Evolutionary conservation across 208 protist species (phyloP).

Genomic region (Balamuthia mandrillaris): DNA sequence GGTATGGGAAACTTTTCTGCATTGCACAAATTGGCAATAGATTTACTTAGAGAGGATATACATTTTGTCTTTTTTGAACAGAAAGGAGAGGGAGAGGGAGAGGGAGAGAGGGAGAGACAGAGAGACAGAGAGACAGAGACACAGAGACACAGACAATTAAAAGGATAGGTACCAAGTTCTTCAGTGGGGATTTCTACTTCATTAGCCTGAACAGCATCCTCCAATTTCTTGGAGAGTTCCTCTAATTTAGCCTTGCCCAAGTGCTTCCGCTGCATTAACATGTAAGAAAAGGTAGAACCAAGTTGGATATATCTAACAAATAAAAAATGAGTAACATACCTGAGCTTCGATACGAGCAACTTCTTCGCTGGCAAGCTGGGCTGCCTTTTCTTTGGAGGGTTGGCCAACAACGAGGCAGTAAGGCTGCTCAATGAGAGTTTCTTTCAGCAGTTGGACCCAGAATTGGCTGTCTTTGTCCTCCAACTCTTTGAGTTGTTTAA

Average conservation of each 20-base stretch:
- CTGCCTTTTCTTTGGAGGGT: slow-evolving; percentile 23
- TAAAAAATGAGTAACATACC: background rate
- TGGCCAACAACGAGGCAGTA: background rate
- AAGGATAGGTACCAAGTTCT: background rate
- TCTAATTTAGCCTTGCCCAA: slow-evolving; percentile 31
- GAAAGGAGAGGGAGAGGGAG: background rate
- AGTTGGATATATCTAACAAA: background rate
- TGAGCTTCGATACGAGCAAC: slow-evolving; percentile 1
- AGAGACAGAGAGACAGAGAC: background rate
- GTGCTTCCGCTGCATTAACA: background rate
- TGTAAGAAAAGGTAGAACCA: background rate
- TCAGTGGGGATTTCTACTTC: background rate
- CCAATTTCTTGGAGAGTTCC: background rate
- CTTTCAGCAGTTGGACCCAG: slow-evolving; percentile 37
- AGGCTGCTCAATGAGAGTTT: slow-evolving; percentile 27
- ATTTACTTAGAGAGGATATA: background rate
- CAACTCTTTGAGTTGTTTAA: background rate
- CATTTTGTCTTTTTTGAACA: too few relatives aligned
- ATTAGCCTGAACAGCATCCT: slow-evolving; percentile 6
- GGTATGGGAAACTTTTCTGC: slow-evolving; percentile 33
- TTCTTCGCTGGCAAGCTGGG: slow-evolving; percentile 1
- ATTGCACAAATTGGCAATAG: background rate
- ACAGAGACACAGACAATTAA: background rate
- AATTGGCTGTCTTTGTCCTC: slow-evolving; percentile 9
- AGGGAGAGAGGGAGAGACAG: background rate